Conservation (phyloP, 2,329 filamentous ascomycete genomes). For the Apiospora sp. region DNA sequence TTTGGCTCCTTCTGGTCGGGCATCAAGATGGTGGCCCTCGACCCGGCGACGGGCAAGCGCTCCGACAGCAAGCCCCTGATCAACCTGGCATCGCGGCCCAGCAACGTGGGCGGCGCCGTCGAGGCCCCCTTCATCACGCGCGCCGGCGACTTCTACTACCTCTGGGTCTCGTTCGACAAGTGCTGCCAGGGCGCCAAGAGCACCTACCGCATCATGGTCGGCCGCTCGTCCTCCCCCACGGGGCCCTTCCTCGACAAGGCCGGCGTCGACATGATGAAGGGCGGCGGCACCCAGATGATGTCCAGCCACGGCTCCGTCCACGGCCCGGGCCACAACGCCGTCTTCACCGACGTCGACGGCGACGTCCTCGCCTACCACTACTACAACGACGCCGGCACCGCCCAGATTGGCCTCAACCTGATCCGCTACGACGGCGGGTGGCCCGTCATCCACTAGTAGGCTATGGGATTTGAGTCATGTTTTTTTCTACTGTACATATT, state of each 20-base stretch:
- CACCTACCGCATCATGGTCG: constrained; percentile 25
- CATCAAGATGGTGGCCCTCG: constrained; percentile 19
- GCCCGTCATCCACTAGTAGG: constrained; percentile 14
- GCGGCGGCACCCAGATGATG: constrained; percentile 25
- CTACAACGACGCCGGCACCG: constrained; percentile 24
- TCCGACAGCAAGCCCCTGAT: background rate
- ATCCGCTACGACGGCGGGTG: constrained; percentile 21
- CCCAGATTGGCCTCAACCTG: constrained; percentile 22
- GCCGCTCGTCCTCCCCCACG: constrained; percentile 1
- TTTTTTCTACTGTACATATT: too few species aligned
- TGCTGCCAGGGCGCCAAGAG: constrained; percentile 22
- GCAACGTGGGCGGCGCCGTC: constrained; percentile 14
- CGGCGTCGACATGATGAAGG: constrained; percentile 21
- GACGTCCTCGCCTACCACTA: constrained; percentile 22
- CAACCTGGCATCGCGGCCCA: background rate
- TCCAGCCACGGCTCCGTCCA: constrained; percentile 21
- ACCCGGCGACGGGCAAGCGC: constrained; percentile 18
- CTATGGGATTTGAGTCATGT: background rate
- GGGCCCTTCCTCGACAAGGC: constrained; percentile 22
- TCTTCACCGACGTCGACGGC: constrained; percentile 17
- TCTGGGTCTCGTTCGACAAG: constrained; percentile 24
- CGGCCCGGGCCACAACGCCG: constrained; percentile 22
- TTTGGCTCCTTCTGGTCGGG: constrained; percentile 23
- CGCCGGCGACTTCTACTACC: constrained; percentile 21
- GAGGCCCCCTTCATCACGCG: constrained; percentile 22